Base-by-base conservation (phyloP, 805 yeast species). In the Nakazawaea pomicola region DNA sequence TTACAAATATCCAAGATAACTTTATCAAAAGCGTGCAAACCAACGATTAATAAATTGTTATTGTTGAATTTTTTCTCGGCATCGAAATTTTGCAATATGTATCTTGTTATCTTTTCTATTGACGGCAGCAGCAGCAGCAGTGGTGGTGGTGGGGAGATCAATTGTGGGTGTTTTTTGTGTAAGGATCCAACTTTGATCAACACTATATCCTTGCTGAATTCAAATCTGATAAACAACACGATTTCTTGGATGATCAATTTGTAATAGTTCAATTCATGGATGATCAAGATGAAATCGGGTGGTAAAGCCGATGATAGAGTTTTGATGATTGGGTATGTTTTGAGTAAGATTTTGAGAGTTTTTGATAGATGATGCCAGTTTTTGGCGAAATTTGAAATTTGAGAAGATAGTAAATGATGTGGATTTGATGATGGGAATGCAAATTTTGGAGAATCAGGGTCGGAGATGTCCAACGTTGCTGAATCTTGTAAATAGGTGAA, bases 191-290 rank as follows among this genome's bases (percentile, higher is more conserved):
- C 20, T 29, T 29, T 29, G 4, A 40, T 7, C 4, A 34, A n/a
- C 4, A 30, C 30, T 11, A 16, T 23, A 17, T 29, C 17, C 25
- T 34, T 33, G 15, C 20, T 23, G 31, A 32, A 40, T 16, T 40
- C 38, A n/a, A 40, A 12, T 9, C 30, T 33, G 7, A 40, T 21
- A 14, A 16, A 15, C 3, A 29, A 15, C n/a, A 29, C 16, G 14
- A 33, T 6, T 9, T 33, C 34, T 24, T 34, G 16, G 10, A 6
- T 19, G 12, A 34, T 11, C 7, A 40, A 12, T 24, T 34, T 40
- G 37, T 25, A 40, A 17, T 20, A 34, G 29, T 40, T 40, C 27
- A 40, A 29, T 16, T 40, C 43, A 28, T 39, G 38, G 14, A 33
- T 33, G 14, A 33, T 39, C 23, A 39, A 39, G 6, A 23, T 33